Evolutionary conservation across 805 yeast genomes (phyloP).

Genomic region (Metschnikowia picachoensis): DNA sequence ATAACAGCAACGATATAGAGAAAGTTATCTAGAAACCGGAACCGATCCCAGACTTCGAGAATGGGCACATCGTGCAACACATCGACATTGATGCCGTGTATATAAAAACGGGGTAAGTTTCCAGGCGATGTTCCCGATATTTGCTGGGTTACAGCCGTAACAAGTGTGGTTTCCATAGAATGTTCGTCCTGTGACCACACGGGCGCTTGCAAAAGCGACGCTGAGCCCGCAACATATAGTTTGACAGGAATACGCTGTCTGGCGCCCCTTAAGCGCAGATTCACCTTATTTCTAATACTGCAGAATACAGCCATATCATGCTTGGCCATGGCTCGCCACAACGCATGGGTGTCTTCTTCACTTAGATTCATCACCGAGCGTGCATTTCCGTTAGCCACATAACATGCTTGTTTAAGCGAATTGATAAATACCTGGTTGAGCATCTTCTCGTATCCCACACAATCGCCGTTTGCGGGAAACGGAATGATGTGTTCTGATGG

Average conservation of each 20-base stretch:
- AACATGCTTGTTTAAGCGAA: constrained; percentile 79
- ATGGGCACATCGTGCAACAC: constrained; percentile 17
- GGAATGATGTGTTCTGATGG: constrained; percentile 34
- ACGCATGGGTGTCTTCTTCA: constrained; percentile 49
- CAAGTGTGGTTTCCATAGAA: constrained; percentile 12
- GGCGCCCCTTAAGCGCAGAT: constrained; percentile 6
- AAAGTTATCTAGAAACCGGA: constrained; percentile 36
- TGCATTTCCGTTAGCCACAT: constrained; percentile 69
- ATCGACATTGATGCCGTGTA: constrained; percentile 32
- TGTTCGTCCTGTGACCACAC: constrained; percentile 13
- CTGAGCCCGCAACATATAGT: constrained; percentile 40
- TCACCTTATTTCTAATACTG: constrained; percentile 25
- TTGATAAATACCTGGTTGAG: constrained; percentile 62
- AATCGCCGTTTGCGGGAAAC: constrained; percentile 13
- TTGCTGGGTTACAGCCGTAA: constrained; percentile 10
- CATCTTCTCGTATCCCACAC: constrained; percentile 24
- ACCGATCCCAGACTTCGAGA: constrained; percentile 30
- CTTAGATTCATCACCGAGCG: constrained; percentile 77
- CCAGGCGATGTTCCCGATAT: constrained; percentile 12
- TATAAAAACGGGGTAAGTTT: constrained; percentile 15
- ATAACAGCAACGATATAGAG: constrained; percentile 26
- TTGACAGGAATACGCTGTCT: constrained; percentile 46
- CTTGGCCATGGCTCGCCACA: constrained; percentile 51
- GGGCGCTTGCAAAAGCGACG: constrained; percentile 32
- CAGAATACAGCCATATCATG: constrained; percentile 30